A percentile compares a stretch with the other conserved stretches of the same genome.
These are phyloP conservation scores for Candida boidinii DNA, from an alignment of 805 yeast genomes.

Conservation along the genomic window DNA sequence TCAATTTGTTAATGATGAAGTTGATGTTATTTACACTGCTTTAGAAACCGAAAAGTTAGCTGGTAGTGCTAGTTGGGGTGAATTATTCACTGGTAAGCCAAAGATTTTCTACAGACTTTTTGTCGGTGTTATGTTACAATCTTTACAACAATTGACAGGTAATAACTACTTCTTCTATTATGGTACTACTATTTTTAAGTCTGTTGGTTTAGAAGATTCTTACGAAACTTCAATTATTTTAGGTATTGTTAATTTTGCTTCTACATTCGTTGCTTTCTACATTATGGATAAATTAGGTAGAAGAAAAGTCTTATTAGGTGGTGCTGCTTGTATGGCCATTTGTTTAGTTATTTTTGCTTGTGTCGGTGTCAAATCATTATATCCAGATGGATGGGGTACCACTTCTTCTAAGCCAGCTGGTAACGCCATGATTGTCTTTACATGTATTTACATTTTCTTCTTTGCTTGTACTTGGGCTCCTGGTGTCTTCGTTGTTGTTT, in stretches of 20 bases:
- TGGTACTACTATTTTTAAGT: slow-evolving; percentile 53
- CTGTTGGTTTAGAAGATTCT: slow-evolving; percentile 39
- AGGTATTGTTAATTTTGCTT: slow-evolving; percentile 37
- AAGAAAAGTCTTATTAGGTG: slow-evolving; percentile 49
- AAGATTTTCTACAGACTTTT: slow-evolving; percentile 30
- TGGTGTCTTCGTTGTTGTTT: slow-evolving; percentile 49
- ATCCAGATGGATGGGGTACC: slow-evolving; percentile 29
- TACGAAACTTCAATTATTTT: slow-evolving; percentile 33
- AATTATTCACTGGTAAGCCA: slow-evolving; percentile 42
- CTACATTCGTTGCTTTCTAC: slow-evolving; percentile 44
- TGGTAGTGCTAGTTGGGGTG: slow-evolving; percentile 43
- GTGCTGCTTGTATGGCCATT: slow-evolving; percentile 54
- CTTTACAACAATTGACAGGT: slow-evolving; percentile 68
- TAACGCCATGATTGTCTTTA: slow-evolving; percentile 42
- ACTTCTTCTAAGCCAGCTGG: slow-evolving; percentile 32
- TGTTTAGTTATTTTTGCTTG: slow-evolving; percentile 52
- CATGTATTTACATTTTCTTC: slow-evolving; percentile 55
- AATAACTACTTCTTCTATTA: slow-evolving; percentile 66
- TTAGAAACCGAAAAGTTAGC: slow-evolving; percentile 39
- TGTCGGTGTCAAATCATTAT: slow-evolving; percentile 35
- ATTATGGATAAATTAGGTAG: slow-evolving; percentile 55
- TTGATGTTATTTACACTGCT: slow-evolving; percentile 33
- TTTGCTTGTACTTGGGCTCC: slow-evolving; percentile 80
- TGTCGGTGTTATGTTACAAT: slow-evolving; percentile 48
- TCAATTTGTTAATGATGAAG: slow-evolving; percentile 23